phyloP scores from a whole-genome alignment of 495 filamentous ascomycete species.

The Choiromyces venosus region DNA sequence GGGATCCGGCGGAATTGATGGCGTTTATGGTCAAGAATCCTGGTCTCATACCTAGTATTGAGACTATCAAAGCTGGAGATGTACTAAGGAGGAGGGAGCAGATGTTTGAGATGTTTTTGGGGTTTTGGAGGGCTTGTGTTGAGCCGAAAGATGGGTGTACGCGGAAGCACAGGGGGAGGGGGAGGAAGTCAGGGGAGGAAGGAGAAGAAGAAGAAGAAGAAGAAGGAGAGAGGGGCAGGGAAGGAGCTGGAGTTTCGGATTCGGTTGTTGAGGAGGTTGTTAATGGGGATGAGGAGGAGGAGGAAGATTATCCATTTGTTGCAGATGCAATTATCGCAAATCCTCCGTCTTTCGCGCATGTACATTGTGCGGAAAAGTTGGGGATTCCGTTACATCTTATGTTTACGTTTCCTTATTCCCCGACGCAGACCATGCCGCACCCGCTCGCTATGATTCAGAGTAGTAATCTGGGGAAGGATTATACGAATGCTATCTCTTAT shows the following conservation, averaged over 20 bases:
- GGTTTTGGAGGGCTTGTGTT: constrained; percentile 59
- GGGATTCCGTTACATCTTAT: constrained; percentile 62
- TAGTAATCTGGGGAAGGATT: constrained; percentile 55
- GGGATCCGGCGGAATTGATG: constrained; percentile 69
- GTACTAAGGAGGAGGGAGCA: constrained; percentile 55
- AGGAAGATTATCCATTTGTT: constrained; percentile 50
- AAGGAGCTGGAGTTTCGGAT: background rate
- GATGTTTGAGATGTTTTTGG: constrained; percentile 59
- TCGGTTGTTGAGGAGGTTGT: background rate
- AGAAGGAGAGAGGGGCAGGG: background rate
- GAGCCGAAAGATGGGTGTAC: constrained; percentile 48
- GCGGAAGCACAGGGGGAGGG: constrained; percentile 25
- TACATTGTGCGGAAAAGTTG: constrained; percentile 61
- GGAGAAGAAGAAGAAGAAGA: constrained; percentile 1
- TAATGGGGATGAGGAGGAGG: background rate
- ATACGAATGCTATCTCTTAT: constrained; percentile 69
- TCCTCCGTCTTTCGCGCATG: constrained; percentile 61
- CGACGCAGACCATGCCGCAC: constrained; percentile 65
- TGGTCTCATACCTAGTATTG: constrained; percentile 60
- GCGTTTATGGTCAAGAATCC: constrained; percentile 80
- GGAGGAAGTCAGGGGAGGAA: constrained; percentile 13
- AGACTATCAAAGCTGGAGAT: constrained; percentile 61
- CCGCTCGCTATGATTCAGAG: constrained; percentile 64
- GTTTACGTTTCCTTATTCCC: constrained; percentile 64
- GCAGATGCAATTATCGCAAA: constrained; percentile 70